These are phyloP conservation scores for Tetradesmus lagerheimii DNA, from an alignment of 139 green algal genomes.

Conservation along the genomic window DNA sequence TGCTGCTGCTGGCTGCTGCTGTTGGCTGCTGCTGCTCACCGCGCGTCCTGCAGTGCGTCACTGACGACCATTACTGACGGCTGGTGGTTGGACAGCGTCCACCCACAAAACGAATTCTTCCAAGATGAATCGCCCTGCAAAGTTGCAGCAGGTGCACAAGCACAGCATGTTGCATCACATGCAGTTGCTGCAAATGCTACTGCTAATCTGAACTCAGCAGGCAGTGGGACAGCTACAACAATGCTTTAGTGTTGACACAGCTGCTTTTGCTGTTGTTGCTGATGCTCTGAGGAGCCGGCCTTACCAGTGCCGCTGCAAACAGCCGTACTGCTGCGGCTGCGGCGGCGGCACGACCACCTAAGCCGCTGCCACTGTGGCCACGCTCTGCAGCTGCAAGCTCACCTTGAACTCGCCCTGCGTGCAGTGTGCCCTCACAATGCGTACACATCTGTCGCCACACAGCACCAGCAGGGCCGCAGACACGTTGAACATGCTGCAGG, in stretches of 20 bases:
- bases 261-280: too few species aligned
- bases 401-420: neutral
- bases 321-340: neutral
- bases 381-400: neutral
- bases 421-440: neutral
- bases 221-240: too few species aligned
- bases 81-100: constrained; percentile 15
- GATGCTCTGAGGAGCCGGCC: too few species aligned
- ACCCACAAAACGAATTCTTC: neutral
- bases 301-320: too few species aligned
- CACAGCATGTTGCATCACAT: too few species aligned
- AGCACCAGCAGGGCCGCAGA: neutral
- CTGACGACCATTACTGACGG: neutral
- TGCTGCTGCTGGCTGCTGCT: neutral
- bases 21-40: neutral
- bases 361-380: too few species aligned
- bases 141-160: neutral
- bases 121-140: neutral
- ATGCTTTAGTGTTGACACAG: too few species aligned
- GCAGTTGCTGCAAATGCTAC: too few species aligned
- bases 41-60: neutral
- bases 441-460: neutral
- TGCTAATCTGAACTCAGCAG: too few species aligned
- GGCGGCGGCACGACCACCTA: too few species aligned
- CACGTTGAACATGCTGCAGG: constrained; percentile 13